Evolutionary conservation across 1,284 basidiomycete genomes (phyloP).

Genomic region (Hemileia vastatrix): DNA sequence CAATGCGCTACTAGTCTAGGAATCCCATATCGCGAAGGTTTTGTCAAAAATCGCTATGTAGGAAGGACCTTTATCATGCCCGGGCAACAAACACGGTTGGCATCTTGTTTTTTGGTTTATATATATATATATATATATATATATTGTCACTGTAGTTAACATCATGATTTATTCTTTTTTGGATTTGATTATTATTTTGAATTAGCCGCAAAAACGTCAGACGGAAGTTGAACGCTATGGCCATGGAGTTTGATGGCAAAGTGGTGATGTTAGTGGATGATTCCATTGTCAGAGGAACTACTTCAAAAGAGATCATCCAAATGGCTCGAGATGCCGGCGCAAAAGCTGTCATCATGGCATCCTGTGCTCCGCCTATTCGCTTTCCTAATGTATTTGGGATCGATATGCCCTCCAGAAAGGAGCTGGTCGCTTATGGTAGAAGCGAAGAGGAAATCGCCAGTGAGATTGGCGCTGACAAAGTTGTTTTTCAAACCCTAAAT

Average conservation of each 20-base stretch:
- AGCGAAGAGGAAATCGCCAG: constrained; percentile 65
- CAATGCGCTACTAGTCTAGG: constrained; percentile 84
- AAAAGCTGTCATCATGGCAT: constrained; percentile 92
- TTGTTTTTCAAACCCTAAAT: constrained; percentile 91
- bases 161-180: background rate
- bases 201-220: constrained; percentile 90
- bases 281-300: constrained; percentile 97
- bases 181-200: too few relatives aligned
- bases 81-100: constrained; percentile 77
- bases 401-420: constrained; percentile 91
- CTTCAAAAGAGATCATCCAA: constrained; percentile 96
- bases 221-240: constrained; percentile 96
- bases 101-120: background rate
- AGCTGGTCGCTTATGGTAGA: constrained; percentile 83
- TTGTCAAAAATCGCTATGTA: constrained; percentile 98
- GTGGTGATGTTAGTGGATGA: constrained; percentile 95
- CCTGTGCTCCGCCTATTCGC: constrained; percentile 92
- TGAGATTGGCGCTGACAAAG: constrained; percentile 87
- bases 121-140: constrained; percentile 5
- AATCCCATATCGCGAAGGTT: constrained; percentile 94
- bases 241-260: constrained; percentile 89
- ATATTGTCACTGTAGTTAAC: background rate
- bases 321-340: constrained; percentile 99
- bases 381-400: constrained; percentile 96
- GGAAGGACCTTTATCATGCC: constrained; percentile 99